Evolutionary conservation across 495 filamentous ascomycete species (phyloP).

Genomic region (Penicillium mononematosum): DNA sequence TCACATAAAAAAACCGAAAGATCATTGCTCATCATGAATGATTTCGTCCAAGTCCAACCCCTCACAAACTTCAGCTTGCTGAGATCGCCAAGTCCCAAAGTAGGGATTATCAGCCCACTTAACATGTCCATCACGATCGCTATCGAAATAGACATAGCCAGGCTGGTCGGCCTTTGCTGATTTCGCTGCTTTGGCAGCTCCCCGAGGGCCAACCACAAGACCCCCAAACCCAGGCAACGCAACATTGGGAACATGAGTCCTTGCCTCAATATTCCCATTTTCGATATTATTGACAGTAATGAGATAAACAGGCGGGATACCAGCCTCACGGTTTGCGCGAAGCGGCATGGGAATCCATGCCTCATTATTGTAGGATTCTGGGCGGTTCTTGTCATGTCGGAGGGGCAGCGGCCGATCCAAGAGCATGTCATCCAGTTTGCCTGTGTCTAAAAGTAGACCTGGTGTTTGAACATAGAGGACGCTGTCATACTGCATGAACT

Average conservation of each 20-base stretch:
- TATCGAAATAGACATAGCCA: slow-evolving; percentile 46
- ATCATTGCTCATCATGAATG: slow-evolving; percentile 26
- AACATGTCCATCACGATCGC: slow-evolving; percentile 38
- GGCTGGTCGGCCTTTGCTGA: slow-evolving; percentile 21
- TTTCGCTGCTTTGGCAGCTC: slow-evolving; percentile 14
- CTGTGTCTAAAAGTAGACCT: slow-evolving; percentile 40
- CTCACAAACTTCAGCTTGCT: slow-evolving; percentile 38
- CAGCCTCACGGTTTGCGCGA: slow-evolving; percentile 34
- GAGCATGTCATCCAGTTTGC: slow-evolving; percentile 40
- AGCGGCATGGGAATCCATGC: slow-evolving; percentile 48
- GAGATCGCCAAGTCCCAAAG: slow-evolving; percentile 42
- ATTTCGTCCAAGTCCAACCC: slow-evolving; percentile 37
- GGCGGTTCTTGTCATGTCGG: slow-evolving; percentile 35
- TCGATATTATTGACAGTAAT: slow-evolving; percentile 46
- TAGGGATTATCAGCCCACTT: slow-evolving; percentile 38
- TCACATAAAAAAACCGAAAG: slow-evolving; percentile 13
- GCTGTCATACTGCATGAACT: slow-evolving; percentile 51
- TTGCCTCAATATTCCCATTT: slow-evolving; percentile 38
- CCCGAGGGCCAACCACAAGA: slow-evolving; percentile 34
- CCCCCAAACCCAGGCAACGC: slow-evolving; percentile 37
- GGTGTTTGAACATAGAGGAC: slow-evolving; percentile 45
- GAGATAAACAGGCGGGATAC: slow-evolving; percentile 42
- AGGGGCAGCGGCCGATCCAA: slow-evolving; percentile 38
- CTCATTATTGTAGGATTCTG: slow-evolving; percentile 43
- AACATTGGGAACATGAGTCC: slow-evolving; percentile 44